Evolutionary conservation across 768 basidiomycete genomes (phyloP), one percentile per base, ranked within the genome.

Genomic region (Pholiota molesta): DNA sequence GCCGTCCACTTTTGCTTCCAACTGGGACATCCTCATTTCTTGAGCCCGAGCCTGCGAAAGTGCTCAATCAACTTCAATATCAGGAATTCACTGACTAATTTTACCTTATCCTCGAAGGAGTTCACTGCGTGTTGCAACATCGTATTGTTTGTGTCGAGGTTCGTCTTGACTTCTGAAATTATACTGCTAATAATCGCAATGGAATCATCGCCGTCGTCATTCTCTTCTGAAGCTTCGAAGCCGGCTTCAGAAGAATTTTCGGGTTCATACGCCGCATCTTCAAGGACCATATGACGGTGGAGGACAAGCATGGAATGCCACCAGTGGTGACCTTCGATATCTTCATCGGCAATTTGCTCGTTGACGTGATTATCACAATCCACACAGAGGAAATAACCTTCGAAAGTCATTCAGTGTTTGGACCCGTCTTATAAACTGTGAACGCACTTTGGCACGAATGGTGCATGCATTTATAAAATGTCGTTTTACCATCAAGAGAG

Each of bases 251-350:
- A 26, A 21, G 8, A 2, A 13, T 9, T 17, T 7, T 35, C 37
- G 1, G 5, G n/a, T 37, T n/a, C n/a, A n/a, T n/a, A n/a, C n/a
- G n/a, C n/a, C n/a, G n/a, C n/a, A n/a, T 26, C 28, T 19, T 40
- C 52, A 29, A 49, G 2, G 17, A 64, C n/a, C 23, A 57, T 35
- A n/a, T 57, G 39, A n/a, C 39, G 49, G 35, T 56, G 55, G 14
- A 64, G 51, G 9, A 56, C 59, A n/a, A 61, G 39, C 16, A 64
- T 26, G 11, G 59, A 49, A 17, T 64, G 63, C 63, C 63, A 64
- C 63, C 63, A 61, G 47, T 53, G 59, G 31, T 64, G 63, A 1
- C 52, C 49, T 19, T 61, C 56, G 2, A 51, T 7, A 19, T 57
- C 56, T 13, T 55, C 55, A 35, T 35, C 42, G 11, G 6, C 19